phyloP scores from a whole-genome alignment of 2,329 filamentous ascomycete genomes.

The Cyanodermella asteris region DNA sequence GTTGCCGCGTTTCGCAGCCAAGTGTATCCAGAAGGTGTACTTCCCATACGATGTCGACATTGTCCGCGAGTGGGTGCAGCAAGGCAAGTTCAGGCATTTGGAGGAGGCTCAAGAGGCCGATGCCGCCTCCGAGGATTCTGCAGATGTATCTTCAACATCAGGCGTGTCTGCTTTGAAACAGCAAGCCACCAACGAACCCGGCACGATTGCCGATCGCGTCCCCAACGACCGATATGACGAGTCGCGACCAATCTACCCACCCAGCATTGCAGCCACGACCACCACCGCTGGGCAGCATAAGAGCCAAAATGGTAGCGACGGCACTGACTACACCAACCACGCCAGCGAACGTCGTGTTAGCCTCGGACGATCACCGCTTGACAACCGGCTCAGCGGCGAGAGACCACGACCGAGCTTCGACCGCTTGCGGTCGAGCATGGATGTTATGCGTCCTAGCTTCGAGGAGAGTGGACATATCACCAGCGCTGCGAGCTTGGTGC shows the following conservation, averaged over 20 bases:
- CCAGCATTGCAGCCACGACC: slow-evolving; percentile 57
- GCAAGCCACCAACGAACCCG: slow-evolving; percentile 28
- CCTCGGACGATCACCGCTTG: no score
- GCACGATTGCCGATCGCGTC: slow-evolving; percentile 61
- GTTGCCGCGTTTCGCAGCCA: slow-evolving; percentile 69
- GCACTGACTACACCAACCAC: slow-evolving; percentile 57
- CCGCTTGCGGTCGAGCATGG: slow-evolving; percentile 67
- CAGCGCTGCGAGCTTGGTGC: slow-evolving; percentile 63
- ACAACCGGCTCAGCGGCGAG: slow-evolving; percentile 7
- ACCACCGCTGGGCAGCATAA: slow-evolving; percentile 59
- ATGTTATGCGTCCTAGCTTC: slow-evolving; percentile 61
- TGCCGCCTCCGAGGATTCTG: slow-evolving; percentile 33
- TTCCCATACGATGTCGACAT: slow-evolving; percentile 88
- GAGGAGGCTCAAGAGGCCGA: slow-evolving; percentile 32
- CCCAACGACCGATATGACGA: no score
- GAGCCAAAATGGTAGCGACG: slow-evolving; percentile 82
- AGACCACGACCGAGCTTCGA: slow-evolving; percentile 69
- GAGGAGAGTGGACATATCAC: slow-evolving; percentile 83
- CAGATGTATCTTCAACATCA: slow-evolving; percentile 27
- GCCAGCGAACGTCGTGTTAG: no score
- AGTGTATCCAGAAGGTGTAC: slow-evolving; percentile 81
- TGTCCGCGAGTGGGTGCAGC: slow-evolving; percentile 70
- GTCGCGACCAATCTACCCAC: slow-evolving; percentile 82
- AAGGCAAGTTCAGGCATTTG: slow-evolving; percentile 63
- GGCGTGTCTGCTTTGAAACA: slow-evolving; percentile 15